Base-by-base conservation (phyloP, 768 basidiomycete species). In the Tylopilus plumbeoviolaceoides region DNA sequence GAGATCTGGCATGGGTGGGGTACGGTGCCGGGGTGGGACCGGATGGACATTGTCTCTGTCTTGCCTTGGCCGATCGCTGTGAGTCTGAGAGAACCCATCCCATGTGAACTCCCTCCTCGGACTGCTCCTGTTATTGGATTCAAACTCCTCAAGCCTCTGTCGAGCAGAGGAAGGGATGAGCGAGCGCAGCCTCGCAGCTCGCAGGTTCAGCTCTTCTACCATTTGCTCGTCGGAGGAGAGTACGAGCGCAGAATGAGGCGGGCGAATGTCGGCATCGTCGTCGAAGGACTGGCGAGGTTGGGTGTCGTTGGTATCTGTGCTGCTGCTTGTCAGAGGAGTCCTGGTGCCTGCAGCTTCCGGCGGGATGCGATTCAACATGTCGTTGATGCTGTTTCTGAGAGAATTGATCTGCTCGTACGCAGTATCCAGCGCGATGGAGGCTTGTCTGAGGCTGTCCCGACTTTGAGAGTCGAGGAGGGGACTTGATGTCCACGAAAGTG, bases 341-440 rank as follows among this genome's bases (percentile, higher is more conserved):
- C 45, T 56, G 7, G 56, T 48, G 12, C 55, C 59, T 54, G 53
- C 33, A 39, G 48, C 53, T 47, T 67, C 72, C 17, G 76, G 74
- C 46, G 73, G 71, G 54, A 79, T 66, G 54, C 67, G 64, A 56
- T 61, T 63, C 59, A 70, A 56, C 55, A 81, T 66, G 53, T 73
- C 72, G 47, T 76, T 66, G 33, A 84, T 72, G 56, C 72, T 80
- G 28, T 74, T 75, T 53, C 82, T 76, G 46, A 83, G 75, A 64
- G 78, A 76, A 45, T 75, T 74, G 61, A 84, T 78, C 43, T 79
- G 76, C 56, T 71, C 74, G 64, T 79, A 81, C 20, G 80, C 82
- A 33, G 75, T 73, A 49, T 82, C 78, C 36, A 83, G 69, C 7
- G 77, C 77, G n/a, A 70, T 68, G 38, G 81, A 76, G n/a, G 80